Conservation (phyloP, 2,329 filamentous ascomycete genomes). For the Fusarium sp. region DNA sequence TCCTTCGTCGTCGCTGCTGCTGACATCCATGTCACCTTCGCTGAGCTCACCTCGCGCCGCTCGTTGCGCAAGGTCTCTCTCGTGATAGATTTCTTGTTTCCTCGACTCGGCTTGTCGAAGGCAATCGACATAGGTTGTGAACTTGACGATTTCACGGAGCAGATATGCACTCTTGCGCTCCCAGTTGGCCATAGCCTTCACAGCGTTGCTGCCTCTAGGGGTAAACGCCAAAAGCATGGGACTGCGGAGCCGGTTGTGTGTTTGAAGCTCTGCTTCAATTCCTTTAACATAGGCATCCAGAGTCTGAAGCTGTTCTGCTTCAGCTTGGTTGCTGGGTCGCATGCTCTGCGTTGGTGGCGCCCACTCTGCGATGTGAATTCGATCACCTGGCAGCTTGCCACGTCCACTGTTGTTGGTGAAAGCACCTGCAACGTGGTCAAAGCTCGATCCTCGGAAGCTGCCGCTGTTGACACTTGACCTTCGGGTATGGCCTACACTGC, state of each 20-base stretch:
- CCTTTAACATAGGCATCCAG: conserved; percentile 84
- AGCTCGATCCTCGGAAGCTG: conserved; percentile 68
- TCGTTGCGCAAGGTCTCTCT: conserved; percentile 66
- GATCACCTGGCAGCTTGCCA: conserved; percentile 83
- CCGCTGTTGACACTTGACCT: conserved; percentile 63
- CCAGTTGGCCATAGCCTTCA: conserved; percentile 95
- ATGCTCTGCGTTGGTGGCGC: conserved; percentile 89
- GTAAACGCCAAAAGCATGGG: conserved; percentile 93
- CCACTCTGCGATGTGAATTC: conserved; percentile 88
- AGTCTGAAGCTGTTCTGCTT: conserved; percentile 83
- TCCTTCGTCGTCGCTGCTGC: conserved; percentile 52
- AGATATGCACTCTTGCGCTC: conserved; percentile 95
- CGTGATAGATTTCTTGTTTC: conserved; percentile 78
- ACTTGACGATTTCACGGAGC: conserved; percentile 94
- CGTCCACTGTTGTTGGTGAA: conserved; percentile 64
- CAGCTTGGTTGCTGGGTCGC: conserved; percentile 82
- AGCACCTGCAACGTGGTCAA: conserved; percentile 70
- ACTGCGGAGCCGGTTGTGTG: conserved; percentile 88
- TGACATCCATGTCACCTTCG: conserved; percentile 56
- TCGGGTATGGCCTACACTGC: conserved; percentile 59
- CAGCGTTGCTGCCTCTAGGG: conserved; percentile 82
- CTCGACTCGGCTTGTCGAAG: conserved; percentile 77
- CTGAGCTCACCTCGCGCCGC: conserved; percentile 62
- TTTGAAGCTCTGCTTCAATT: conserved; percentile 86
- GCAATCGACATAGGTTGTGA: conserved; percentile 92